Evolutionary conservation across 1,284 basidiomycete species (phyloP).

Genomic region (Neotropicomus parvogracilis): DNA sequence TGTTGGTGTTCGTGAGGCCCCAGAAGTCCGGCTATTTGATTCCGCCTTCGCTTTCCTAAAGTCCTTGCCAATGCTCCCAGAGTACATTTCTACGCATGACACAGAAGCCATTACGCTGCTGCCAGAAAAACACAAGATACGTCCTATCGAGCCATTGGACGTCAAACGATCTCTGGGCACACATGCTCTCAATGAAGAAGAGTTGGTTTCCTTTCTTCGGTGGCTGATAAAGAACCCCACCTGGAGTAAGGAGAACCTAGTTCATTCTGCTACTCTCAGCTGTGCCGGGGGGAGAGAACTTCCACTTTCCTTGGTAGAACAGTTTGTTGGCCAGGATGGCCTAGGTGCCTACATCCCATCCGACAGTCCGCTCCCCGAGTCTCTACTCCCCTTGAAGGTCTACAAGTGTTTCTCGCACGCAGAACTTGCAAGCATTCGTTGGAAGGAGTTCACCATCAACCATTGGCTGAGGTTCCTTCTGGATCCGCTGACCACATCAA

Average conservation of each 20-base stretch:
- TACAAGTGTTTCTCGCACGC: too few relatives aligned
- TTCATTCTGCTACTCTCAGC: neutral
- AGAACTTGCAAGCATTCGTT: conserved; percentile 31
- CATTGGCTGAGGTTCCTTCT: too few relatives aligned
- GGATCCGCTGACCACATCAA: too few relatives aligned
- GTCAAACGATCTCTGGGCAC: conserved; percentile 68
- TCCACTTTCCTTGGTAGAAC: neutral
- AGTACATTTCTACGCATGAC: conserved; percentile 42
- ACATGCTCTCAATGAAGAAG: conserved; percentile 65
- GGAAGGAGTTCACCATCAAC: conserved; percentile 61
- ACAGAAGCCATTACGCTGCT: conserved; percentile 59
- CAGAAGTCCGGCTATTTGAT: conserved; percentile 75
- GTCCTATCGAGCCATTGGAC: conserved; percentile 75
- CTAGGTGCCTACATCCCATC: neutral
- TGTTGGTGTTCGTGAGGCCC: conserved; percentile 67
- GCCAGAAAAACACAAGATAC: conserved; percentile 64
- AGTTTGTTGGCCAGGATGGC: neutral
- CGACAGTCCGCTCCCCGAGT: neutral
- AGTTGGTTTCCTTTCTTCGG: conserved; percentile 76
- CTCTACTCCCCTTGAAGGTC: neutral
- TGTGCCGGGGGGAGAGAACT: neutral
- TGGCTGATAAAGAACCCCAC: conserved; percentile 69
- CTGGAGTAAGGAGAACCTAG: too few relatives aligned
- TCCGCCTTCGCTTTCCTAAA: conserved; percentile 75
- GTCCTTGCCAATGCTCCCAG: conserved; percentile 70